Evolutionary conservation across 73 alveolate genomes (phyloP).

Genomic region (Paramecium primaurelia): DNA sequence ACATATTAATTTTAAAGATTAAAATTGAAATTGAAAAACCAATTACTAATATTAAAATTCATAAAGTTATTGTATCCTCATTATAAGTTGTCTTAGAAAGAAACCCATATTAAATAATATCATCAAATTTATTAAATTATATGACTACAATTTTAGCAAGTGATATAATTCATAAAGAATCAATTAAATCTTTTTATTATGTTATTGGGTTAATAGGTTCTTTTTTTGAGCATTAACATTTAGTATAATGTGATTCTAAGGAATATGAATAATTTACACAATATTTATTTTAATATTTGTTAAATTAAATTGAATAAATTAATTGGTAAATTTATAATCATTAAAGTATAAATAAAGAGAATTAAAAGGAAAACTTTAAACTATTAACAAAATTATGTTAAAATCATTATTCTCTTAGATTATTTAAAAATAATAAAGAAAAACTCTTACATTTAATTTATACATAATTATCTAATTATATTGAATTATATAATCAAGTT

Average conservation of each 20-base stretch:
- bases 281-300: not conserved
- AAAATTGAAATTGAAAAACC: not conserved
- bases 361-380: not conserved
- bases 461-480: not conserved
- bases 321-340: constrained; percentile 6
- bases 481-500: not conserved
- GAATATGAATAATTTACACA: not conserved
- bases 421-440: not conserved
- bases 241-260: not conserved
- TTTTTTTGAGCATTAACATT: not conserved
- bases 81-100: not conserved
- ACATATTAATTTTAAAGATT: not conserved
- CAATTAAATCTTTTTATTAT: not conserved
- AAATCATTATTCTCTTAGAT: not conserved
- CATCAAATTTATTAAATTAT: not conserved
- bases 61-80: not conserved
- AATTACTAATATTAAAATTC: not conserved
- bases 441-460: not conserved
- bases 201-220: not conserved
- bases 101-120: not conserved
- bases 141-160: not conserved
- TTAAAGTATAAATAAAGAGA: not conserved
- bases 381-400: not conserved
- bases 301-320: not conserved
- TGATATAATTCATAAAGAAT: not conserved